Percentiles rank a stretch among this genome's conserved stretches.
These are phyloP conservation scores for Starmera dryadoides DNA, from an alignment of 805 yeast genomes.

Conservation along the genomic window DNA sequence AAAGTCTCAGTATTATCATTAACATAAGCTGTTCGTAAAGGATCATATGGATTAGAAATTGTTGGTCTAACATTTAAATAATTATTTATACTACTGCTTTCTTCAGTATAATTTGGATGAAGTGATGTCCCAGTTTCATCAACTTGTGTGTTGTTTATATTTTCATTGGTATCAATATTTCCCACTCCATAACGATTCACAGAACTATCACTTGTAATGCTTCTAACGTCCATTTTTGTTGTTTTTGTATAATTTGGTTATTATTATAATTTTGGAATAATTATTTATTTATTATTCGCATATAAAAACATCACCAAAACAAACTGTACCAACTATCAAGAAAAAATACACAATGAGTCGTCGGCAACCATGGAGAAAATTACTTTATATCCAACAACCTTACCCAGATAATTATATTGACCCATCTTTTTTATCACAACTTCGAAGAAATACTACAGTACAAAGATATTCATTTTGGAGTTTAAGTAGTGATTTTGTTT, in stretches of 20 bases:
- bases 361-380: constrained; percentile 65
- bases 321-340: too few relatives aligned
- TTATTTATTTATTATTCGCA: too few relatives aligned
- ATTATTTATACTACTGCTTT: neutral
- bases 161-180: too few relatives aligned
- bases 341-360: neutral
- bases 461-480: constrained; percentile 55
- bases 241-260: too few relatives aligned
- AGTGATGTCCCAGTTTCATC: too few relatives aligned
- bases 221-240: too few relatives aligned
- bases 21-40: neutral
- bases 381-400: constrained; percentile 77
- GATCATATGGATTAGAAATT: neutral
- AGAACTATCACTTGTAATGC: too few relatives aligned
- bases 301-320: too few relatives aligned
- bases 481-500: constrained; percentile 63
- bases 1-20: constrained; percentile 7
- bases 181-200: too few relatives aligned
- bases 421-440: constrained; percentile 68
- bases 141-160: too few relatives aligned
- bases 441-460: constrained; percentile 71
- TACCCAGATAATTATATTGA: constrained; percentile 93
- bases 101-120: neutral
- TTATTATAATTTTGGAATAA: too few relatives aligned
- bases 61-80: neutral